A percentile compares a stretch with the other conserved stretches of the same genome.
Evolutionary conservation across 371 early-diverging fungal genomes (phyloP).

Genomic region (Chytridium lagenaria): DNA sequence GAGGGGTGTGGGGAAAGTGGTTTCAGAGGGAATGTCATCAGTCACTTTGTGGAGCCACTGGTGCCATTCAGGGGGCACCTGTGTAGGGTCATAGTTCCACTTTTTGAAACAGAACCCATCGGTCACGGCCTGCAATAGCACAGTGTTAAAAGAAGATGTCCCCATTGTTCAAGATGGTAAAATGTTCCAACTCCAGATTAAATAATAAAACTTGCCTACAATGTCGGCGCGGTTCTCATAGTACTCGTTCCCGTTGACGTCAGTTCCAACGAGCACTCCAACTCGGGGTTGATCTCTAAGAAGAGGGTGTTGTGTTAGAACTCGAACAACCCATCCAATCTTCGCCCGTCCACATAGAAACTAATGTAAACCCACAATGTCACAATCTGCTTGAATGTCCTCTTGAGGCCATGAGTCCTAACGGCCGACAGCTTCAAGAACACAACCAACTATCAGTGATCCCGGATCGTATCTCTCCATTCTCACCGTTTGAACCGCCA

Average conservation of each 20-base stretch:
- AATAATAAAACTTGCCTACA: slow-evolving; percentile 52
- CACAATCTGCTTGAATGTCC: slow-evolving; percentile 42
- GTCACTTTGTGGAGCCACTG: slow-evolving; percentile 87
- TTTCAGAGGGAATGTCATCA: slow-evolving; percentile 78
- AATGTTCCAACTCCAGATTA: background rate
- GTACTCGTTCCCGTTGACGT: slow-evolving; percentile 90
- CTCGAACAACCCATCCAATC: too few relatives aligned
- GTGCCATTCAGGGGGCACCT: slow-evolving; percentile 94
- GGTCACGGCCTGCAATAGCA: slow-evolving; percentile 66
- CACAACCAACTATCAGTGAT: background rate
- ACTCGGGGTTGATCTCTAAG: slow-evolving; percentile 61
- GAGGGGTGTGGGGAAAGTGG: slow-evolving; percentile 59
- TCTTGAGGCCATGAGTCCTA: slow-evolving; percentile 33
- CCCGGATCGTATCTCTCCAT: background rate
- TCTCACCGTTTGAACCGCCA: background rate
- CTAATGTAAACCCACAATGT: slow-evolving; percentile 30
- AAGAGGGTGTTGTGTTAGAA: background rate
- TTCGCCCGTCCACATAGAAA: background rate
- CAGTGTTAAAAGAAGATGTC: background rate
- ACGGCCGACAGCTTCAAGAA: slow-evolving; percentile 42
- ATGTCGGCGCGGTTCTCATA: slow-evolving; percentile 87
- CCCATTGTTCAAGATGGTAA: background rate
- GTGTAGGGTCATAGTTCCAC: slow-evolving; percentile 76
- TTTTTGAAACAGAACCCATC: slow-evolving; percentile 89
- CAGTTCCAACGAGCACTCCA: slow-evolving; percentile 85